Evolutionary conservation across 106 monocot species (phyloP), one percentile per base, ranked within the genome.

Genomic region (Dioscorea alata): DNA sequence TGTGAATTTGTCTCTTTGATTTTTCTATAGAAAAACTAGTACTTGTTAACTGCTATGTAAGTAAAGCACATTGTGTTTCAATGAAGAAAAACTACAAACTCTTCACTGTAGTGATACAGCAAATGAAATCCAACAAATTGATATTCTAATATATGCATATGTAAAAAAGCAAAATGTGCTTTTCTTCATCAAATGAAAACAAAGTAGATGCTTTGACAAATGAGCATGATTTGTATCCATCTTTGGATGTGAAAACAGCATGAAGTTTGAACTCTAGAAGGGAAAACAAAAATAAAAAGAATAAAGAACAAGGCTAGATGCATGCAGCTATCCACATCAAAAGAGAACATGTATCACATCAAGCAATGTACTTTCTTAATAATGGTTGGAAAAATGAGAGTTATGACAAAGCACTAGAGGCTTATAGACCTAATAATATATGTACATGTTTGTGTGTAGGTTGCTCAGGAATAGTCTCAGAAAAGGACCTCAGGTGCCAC

Each of bases 301-400:
- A 28, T 3, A 28, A 28, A 42, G 10, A 42, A 42, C 5, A 42
- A 42, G 42, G 42, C 9, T 8, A 42, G 42, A 42, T 42, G 42
- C 42, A 42, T 42, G 42, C 42, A 42, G 42, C 42, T 42, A 42
- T 42, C 42, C 2, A 54, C 15, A 13, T 54, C 19, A 54, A 54
- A 54, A 54, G 19, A 51, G 54, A 54, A 54, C 59, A 59, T 22
- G 59, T 8, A 59, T 59, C 59, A 59, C 59, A 59, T 59, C 59
- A 59, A 21, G 6, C 23, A 56, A 5, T 59, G 59, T 23, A 23
- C 59, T 59, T 20, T 59, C 59, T 59, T 22, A 59, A 23, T 59
- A 12, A 23, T 22, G 59, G 12, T 12, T 12, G 12, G 22, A 59
- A 23, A 20, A 19, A 23, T 20, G 1, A 54, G 15, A 59, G 12